Percentiles rank a stretch among this genome's conserved stretches.
Conservation (phyloP, 1,284 basidiomycete species). For the Pseudozyma sp. region DNA sequence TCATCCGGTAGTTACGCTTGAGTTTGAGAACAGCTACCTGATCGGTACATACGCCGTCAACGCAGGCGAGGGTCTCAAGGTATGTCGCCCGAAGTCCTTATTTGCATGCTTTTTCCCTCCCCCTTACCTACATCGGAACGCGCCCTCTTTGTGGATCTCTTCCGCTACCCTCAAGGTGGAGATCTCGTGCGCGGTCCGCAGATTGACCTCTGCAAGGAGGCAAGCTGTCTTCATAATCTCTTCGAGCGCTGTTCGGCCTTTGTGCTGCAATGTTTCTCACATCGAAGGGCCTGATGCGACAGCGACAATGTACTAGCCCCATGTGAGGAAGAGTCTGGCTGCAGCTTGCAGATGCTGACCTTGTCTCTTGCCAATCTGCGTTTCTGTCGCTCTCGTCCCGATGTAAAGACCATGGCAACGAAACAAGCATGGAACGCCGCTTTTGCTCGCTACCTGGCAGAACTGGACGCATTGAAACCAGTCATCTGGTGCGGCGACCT, state of each 20-base stretch:
- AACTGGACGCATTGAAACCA: constrained; percentile 80
- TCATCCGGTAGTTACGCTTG: constrained; percentile 77
- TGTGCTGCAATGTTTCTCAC: background rate
- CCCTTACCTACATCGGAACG: constrained; percentile 5
- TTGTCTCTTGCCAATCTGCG: background rate
- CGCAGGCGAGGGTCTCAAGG: constrained; percentile 83
- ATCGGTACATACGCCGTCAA: constrained; percentile 90
- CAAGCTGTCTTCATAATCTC: constrained; percentile 34
- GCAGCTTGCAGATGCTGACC: background rate
- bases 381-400: background rate
- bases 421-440: constrained; percentile 61
- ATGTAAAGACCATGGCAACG: constrained; percentile 34
- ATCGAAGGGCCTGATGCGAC: constrained; percentile 38
- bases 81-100: constrained; percentile 59
- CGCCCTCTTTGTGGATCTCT: constrained; percentile 17
- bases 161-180: constrained; percentile 35
- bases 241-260: constrained; percentile 8
- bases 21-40: constrained; percentile 79
- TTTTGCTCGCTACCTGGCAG: constrained; percentile 76
- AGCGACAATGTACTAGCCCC: constrained; percentile 21
- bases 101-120: background rate
- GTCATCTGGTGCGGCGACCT: constrained; percentile 91
- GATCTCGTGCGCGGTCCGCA: constrained; percentile 20
- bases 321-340: no score
- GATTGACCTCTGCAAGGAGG: constrained; percentile 3